Percentiles rank a stretch among this genome's conserved stretches.
These are phyloP conservation scores for Prunus campanulata DNA, from an alignment of 306 rosid species.

Conservation along the genomic window DNA sequence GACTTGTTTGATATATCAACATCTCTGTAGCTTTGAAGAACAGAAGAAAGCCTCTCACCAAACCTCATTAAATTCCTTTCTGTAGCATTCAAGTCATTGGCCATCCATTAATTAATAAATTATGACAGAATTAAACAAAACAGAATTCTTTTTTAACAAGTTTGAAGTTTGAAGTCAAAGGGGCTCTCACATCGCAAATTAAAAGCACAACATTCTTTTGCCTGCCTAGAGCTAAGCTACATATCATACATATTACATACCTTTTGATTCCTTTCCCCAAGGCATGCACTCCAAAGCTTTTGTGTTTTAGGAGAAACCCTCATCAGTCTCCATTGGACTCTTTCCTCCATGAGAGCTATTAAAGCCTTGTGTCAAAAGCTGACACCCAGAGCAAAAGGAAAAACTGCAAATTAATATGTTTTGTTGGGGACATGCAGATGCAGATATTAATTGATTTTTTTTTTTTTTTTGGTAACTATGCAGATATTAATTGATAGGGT, in stretches of 20 bases:
- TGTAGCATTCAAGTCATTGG: constrained; percentile 8
- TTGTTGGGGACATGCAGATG: neutral
- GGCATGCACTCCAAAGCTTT: constrained; percentile 1
- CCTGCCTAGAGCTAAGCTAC: neutral
- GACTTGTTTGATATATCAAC: constrained; percentile 49
- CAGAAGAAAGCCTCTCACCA: constrained; percentile 51
- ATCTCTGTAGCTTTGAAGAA: constrained; percentile 41
- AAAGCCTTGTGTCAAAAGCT: constrained; percentile 17
- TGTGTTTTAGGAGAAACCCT: constrained; percentile 8
- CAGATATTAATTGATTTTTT: neutral
- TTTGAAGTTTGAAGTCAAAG: constrained; percentile 13
- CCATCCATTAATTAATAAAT: constrained; percentile 13
- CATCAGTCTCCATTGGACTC: constrained; percentile 3
- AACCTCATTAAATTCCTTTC: constrained; percentile 59
- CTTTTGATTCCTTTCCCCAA: neutral
- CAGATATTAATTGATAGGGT: neutral
- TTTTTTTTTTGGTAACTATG: neutral
- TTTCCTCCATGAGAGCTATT: constrained; percentile 9
- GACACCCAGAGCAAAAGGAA: neutral
- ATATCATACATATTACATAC: neutral
- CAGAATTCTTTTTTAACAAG: constrained; percentile 23
- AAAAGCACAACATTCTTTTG: constrained; percentile 44
- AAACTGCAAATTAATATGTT: neutral
- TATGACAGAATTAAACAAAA: constrained; percentile 27
- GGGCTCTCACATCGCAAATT: constrained; percentile 11